A percentile compares a stretch with the other conserved stretches of the same genome.
Conservation (phyloP, 176 grass and related monocot species). For the Cymbopogon citratus region DNA sequence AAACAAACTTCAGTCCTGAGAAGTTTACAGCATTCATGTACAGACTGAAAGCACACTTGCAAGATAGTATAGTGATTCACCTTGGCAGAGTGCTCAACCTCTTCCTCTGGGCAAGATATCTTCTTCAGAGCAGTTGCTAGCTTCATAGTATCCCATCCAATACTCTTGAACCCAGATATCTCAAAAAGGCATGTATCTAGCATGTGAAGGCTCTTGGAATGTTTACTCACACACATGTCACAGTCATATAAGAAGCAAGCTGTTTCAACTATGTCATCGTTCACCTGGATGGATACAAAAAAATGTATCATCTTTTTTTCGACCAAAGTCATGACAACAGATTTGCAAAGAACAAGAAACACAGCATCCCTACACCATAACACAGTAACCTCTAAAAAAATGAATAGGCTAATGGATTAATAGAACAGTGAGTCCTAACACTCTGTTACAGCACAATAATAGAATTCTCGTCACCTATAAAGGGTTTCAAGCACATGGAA, state of each 20-base stretch:
- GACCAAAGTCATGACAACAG: neutral
- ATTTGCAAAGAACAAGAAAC: neutral
- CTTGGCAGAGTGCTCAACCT: too few species aligned
- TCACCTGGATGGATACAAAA: neutral
- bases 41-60: too few species aligned
- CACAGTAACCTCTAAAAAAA: neutral
- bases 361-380: neutral
- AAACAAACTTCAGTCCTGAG: too few species aligned
- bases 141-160: neutral
- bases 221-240: neutral
- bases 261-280: neutral
- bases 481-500: too few species aligned
- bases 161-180: neutral
- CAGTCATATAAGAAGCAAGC: neutral
- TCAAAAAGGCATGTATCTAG: neutral
- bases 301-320: neutral
- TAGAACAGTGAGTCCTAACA: too few species aligned
- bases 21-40: too few species aligned
- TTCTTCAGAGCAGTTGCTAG: neutral
- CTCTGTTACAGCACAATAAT: too few species aligned
- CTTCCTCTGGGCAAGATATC: neutral
- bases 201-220: neutral
- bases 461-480: too few species aligned
- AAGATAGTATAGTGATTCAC: too few species aligned
- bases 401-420: neutral